Evolutionary conservation across 2,329 filamentous ascomycete species (phyloP).

Genomic region (Ophiostoma ulmi): DNA sequence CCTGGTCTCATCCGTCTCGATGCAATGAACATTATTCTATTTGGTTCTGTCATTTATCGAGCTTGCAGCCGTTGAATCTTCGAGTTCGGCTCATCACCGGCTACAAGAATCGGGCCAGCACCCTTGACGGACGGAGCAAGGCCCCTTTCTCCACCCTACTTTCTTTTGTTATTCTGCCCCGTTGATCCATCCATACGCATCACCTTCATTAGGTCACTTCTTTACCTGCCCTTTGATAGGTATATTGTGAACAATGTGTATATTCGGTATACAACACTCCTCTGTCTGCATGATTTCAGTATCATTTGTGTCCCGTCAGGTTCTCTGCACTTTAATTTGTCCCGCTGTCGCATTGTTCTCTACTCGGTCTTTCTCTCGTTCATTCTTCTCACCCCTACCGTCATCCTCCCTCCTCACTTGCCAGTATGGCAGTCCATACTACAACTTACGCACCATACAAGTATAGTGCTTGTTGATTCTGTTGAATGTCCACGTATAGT

Average conservation of each 20-base stretch:
- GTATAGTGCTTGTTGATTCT: neutral
- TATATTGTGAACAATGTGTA: too few relatives aligned
- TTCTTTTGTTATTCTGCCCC: neutral
- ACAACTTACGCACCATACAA: neutral
- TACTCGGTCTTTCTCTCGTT: neutral
- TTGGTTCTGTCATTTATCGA: neutral
- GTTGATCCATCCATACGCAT: neutral
- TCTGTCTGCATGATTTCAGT: neutral
- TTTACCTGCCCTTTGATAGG: neutral
- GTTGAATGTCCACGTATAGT: neutral
- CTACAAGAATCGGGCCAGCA: conserved; percentile 14
- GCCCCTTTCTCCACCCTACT: neutral
- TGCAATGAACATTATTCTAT: neutral
- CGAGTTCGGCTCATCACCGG: conserved; percentile 22
- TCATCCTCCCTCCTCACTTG: neutral
- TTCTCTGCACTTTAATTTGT: neutral
- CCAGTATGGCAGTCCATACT: neutral
- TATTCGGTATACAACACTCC: neutral
- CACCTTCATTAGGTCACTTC: neutral
- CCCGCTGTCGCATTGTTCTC: neutral
- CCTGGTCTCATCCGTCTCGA: neutral
- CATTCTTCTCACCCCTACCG: neutral
- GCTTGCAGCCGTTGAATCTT: neutral
- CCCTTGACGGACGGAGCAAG: neutral
- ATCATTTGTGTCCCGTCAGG: neutral